phyloP scores from a whole-genome alignment of 768 basidiomycete species.

The Kwoniella heveanensis region DNA sequence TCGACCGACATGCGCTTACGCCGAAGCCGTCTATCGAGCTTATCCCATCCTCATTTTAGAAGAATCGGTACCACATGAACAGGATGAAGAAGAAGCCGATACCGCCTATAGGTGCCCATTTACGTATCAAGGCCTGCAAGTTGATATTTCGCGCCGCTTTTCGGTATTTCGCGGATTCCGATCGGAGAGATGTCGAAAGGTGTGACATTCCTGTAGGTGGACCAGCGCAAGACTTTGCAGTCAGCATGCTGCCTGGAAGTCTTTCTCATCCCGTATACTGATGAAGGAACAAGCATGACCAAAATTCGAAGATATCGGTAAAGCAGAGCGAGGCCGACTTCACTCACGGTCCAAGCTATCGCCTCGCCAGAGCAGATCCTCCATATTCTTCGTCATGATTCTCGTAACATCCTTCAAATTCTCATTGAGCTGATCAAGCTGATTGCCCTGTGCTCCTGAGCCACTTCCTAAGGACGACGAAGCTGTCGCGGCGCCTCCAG shows the following conservation, averaged over 20 bases:
- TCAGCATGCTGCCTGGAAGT: no score
- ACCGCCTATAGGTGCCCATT: conserved; percentile 90
- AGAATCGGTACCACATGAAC: conserved; percentile 62
- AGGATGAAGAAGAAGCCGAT: conserved; percentile 70
- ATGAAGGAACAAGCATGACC: no score
- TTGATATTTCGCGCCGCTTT: conserved; percentile 95
- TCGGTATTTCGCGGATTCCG: conserved; percentile 96
- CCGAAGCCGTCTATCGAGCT: no score
- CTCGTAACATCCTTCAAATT: conserved; percentile 96
- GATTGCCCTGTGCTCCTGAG: conserved; percentile 58
- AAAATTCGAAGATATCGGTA: no score
- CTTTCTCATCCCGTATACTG: no score
- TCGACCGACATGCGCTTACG: no score
- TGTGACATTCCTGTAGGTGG: conserved; percentile 82
- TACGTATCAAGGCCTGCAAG: conserved; percentile 85
- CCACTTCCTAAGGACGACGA: conserved; percentile 5
- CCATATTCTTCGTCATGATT: conserved; percentile 99
- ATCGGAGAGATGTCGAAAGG: conserved; percentile 86
- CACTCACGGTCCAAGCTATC: conserved; percentile 89
- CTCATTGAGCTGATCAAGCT: conserved; percentile 85
- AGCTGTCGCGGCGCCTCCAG: conserved; percentile 61
- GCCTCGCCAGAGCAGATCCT: conserved; percentile 95
- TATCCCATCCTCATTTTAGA: conserved; percentile 36
- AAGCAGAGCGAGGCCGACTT: not conserved
- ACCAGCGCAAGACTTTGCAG: no score